Base-by-base conservation (phyloP, 768 basidiomycete species). In the Leucocoprinus birnbaumii region DNA sequence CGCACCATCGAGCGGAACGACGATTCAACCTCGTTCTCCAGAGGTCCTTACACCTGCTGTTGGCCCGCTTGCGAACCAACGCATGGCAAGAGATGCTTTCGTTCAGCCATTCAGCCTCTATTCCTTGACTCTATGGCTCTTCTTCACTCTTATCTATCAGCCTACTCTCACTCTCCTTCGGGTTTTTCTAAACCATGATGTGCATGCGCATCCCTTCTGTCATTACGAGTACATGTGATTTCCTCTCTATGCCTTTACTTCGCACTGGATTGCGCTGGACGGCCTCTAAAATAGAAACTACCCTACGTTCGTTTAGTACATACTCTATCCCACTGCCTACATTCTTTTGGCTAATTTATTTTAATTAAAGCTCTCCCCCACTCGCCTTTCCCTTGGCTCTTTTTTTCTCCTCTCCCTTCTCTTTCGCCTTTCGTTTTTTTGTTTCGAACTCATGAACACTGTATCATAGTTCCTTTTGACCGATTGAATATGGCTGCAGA, bases 141-240 rank as follows among this genome's bases (percentile, higher is more conserved):
- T 55, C 37, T 48, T 25, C 25, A 35, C 41, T 22, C 35, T 55
- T 13, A 52, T 57, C 49, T 57, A 57, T 34, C 44, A 46, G n/a
- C 45, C 51, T 40, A 24, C 44, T 18, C 16, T 46, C 19, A 52
- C 26, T 14, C 56, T 57, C 49, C 38, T 52, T 34, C 35, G 47
- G 34, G 6, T 49, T 44, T 55, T 55, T 35, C 11, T 42, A 19
- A 27, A 48, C 22, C 47, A 49, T 21, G 48, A 55, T 44, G 47
- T 55, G 54, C 54, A 55, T 49, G 11, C 48, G 27, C 54, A 43
- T 43, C 54, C 54, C 10, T 44, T 49, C 48, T 55, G 54, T 55
- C 56, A 57, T 22, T 57, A 52, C 46, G 46, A 41, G 37, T 61
- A 53, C 52, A 54, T 57, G 50, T 58, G 49, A 58, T 24, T 35